phyloP scores from a whole-genome alignment of 2,329 filamentous ascomycete species.

The Coniella vitis region DNA sequence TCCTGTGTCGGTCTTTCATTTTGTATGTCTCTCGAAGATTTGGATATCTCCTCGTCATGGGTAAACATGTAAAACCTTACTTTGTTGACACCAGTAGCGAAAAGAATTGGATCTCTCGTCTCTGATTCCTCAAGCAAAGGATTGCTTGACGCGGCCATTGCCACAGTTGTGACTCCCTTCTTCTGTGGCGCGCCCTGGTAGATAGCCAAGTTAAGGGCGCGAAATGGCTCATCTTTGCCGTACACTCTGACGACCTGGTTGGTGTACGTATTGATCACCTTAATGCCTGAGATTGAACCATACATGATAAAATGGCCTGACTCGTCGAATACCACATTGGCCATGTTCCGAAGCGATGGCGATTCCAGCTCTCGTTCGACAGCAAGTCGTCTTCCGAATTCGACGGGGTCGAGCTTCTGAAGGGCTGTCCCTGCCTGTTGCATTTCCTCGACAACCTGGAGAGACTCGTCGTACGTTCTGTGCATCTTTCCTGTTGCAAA shows the following conservation, averaged over 20 bases:
- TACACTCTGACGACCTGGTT: slow-evolving; percentile 89
- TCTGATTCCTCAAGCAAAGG: slow-evolving; percentile 90
- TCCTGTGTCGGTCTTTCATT: slow-evolving; percentile 81
- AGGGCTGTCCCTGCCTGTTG: slow-evolving; percentile 84
- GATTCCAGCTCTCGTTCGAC: slow-evolving; percentile 82
- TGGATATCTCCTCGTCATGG: slow-evolving; percentile 77
- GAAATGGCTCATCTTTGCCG: slow-evolving; percentile 81
- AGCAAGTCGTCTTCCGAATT: slow-evolving; percentile 83
- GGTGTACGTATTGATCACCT: slow-evolving; percentile 92
- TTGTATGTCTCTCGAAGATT: slow-evolving; percentile 81
- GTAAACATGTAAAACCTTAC: slow-evolving; percentile 97
- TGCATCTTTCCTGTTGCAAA: slow-evolving; percentile 84
- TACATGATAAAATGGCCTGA: slow-evolving; percentile 93
- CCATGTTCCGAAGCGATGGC: slow-evolving; percentile 56
- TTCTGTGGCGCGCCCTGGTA: slow-evolving; percentile 96
- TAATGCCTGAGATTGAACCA: slow-evolving; percentile 84
- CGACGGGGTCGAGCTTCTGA: slow-evolving; percentile 78
- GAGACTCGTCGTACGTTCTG: slow-evolving; percentile 90
- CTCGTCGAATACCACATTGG: slow-evolving; percentile 92
- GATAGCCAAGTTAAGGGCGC: slow-evolving; percentile 73
- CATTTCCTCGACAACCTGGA: slow-evolving; percentile 85
- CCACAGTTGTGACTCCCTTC: slow-evolving; percentile 86
- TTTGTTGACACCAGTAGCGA: slow-evolving; percentile 78
- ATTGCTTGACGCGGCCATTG: slow-evolving; percentile 94
- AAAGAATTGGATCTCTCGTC: slow-evolving; percentile 79